phyloP scores from a whole-genome alignment of 2,329 filamentous ascomycete genomes.

The Tolypocladium sp. region DNA sequence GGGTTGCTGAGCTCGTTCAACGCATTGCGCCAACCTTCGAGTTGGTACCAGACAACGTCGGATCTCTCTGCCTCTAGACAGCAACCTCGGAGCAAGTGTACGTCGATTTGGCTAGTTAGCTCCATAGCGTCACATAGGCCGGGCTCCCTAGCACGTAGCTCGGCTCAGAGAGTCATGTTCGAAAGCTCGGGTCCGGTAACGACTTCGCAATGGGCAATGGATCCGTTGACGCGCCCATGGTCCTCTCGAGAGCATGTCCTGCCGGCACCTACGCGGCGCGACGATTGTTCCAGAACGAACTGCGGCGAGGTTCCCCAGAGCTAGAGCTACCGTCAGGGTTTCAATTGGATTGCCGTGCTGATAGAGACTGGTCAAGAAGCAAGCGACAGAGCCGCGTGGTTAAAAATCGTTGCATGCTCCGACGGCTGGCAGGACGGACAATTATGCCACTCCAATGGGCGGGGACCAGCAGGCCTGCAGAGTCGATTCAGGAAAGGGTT shows the following conservation, averaged over 20 bases:
- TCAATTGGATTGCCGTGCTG: not conserved
- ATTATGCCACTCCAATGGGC: not conserved
- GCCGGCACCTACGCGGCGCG: not conserved
- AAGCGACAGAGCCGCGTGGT: not conserved
- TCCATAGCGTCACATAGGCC: slow-evolving; percentile 14
- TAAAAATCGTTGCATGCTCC: not conserved
- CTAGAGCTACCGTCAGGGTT: too few species aligned
- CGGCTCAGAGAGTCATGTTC: not conserved
- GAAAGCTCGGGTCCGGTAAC: not conserved
- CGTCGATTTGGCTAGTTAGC: slow-evolving; percentile 16
- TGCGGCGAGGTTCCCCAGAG: not conserved
- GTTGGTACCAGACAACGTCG: slow-evolving; percentile 33
- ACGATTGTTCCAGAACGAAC: not conserved
- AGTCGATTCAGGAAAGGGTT: not conserved
- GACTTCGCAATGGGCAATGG: not conserved
- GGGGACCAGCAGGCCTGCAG: not conserved
- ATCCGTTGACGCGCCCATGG: not conserved
- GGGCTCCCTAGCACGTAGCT: slow-evolving; percentile 5
- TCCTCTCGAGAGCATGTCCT: not conserved
- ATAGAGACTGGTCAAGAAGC: not conserved
- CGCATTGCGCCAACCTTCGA: slow-evolving; percentile 38
- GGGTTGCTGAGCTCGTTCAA: slow-evolving; percentile 35
- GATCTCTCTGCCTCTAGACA: slow-evolving; percentile 44
- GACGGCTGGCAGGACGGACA: not conserved
- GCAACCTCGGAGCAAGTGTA: slow-evolving; percentile 40